Base-by-base conservation (phyloP, 306 rosid species). In the Medicago lupulina region DNA sequence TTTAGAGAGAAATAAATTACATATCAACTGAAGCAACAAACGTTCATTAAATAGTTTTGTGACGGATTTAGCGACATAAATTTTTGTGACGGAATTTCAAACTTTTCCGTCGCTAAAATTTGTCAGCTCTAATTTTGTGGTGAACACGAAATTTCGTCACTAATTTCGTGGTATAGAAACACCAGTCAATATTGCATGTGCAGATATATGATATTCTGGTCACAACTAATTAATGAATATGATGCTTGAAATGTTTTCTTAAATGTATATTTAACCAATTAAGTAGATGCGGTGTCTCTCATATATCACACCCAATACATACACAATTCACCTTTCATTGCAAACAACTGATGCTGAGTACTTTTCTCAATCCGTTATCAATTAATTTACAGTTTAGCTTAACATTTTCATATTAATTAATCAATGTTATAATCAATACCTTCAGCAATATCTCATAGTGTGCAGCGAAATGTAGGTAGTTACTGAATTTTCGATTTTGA, bases 231-330 rank as follows among this genome's bases (percentile, higher is more conserved):
- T 16, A 82, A 70, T 81, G 23, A 51, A 23, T 55, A 49, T 55
- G 81, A 9, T 25, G 21, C 46, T 59, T 41, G 55, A 71, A 83
- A 59, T 9, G 43, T n/a, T 55, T 68, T 77, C 73, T 66, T 72
- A 74, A 25, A 71, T 71, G 60, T 28, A 54, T 54, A 28, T 28
- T 79, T 61, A 78, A 78, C 81, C 76, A 54, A 34, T 10, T 43
- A 5, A 38, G 79, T 66, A 76, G 82, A 79, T 83, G 79, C 64
- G 4, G 12, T n/a, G 82, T 80, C 87, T 66, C 34, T 46, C 74
- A 74, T 67, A 80, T 39, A 80, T 80, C 81, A 65, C 78, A 36
- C 6, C 76, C 61, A 16, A 74, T 71, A 79, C 81, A 76, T 71
- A 76, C 81, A 71, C 82, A 60, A 68, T 73, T 76, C 63, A 80